These are phyloP conservation scores for Podospora tetraspora DNA, from an alignment of 495 filamentous ascomycete genomes.

Conservation along the genomic window DNA sequence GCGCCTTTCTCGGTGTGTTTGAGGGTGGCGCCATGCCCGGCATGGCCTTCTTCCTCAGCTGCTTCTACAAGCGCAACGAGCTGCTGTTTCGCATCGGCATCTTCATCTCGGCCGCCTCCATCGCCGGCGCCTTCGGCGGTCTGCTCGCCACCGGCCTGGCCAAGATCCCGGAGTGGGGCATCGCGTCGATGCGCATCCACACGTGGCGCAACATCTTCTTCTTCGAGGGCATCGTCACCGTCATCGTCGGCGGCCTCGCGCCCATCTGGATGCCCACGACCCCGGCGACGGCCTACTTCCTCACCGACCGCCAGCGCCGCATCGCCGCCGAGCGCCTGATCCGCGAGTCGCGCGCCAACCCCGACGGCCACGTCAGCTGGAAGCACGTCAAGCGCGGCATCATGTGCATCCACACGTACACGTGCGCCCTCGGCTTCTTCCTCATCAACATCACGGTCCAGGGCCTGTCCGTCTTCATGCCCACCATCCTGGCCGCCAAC, in stretches of 20 bases:
- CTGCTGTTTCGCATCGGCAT: conserved; percentile 53
- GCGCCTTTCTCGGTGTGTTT: conserved; percentile 48
- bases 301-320: conserved; percentile 46
- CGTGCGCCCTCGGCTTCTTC: conserved; percentile 45
- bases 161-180: conserved; percentile 44
- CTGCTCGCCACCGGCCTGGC: conserved; percentile 50
- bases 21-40: conserved; percentile 53
- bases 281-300: conserved; percentile 45
- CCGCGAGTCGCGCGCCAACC: conserved; percentile 33
- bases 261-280: conserved; percentile 53
- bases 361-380: conserved; percentile 35
- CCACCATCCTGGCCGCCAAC: conserved; percentile 43
- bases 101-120: conserved; percentile 51
- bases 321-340: conserved; percentile 39
- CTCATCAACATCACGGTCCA: conserved; percentile 51
- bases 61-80: conserved; percentile 54
- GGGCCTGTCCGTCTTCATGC: conserved; percentile 47
- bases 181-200: conserved; percentile 40
- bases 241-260: conserved; percentile 43
- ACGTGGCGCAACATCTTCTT: conserved; percentile 65
- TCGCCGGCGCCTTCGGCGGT: conserved; percentile 54
- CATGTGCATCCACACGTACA: conserved; percentile 43
- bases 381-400: conserved; percentile 36
- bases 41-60: conserved; percentile 51
- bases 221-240: conserved; percentile 56